Base-by-base conservation (phyloP, 1,284 basidiomycete species). In the Ustilago nuda region DNA sequence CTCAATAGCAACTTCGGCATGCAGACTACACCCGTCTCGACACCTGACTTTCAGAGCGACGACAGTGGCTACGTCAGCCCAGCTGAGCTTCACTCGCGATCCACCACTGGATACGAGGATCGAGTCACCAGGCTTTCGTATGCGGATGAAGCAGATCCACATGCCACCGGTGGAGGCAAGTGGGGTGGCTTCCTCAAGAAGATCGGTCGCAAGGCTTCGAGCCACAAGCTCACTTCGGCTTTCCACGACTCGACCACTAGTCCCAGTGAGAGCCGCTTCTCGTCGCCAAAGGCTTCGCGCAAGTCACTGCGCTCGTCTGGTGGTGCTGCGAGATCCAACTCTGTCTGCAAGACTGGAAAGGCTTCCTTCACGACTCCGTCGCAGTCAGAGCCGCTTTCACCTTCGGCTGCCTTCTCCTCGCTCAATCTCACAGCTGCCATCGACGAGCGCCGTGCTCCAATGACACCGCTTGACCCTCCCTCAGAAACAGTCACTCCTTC, bases 161-260 rank as follows among this genome's bases (percentile, higher is more conserved):
- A 55, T 11, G 43, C 51, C 17, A 17, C 57, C 17, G 32, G 46
- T 13, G 56, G 65, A n/a, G 57, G 67, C 57, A 78, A 76, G 53
- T 78, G 76, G 76, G 72, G 72, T 32, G 67, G 66, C 0, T 71
- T 78, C 56, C 66, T 74, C 43, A 78, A 78, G 41, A 78, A 78
- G 62, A 78, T 78, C 17, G 72, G 76, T n/a, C 66, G 75, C 36
- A 77, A 77, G 51, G 68, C 66, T 11, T 77, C 75, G 32, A 74
- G 67, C 50, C 57, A 62, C 32, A 70, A 55, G 61, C 67, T 77
- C 2, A 45, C 50, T n/a, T 41, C 59, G 2, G 54, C 46, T 1
- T 59, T 60, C 23, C 41, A 60, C 41, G 75, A 77, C 2, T 35
- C 54, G 8, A 57, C 57, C 15, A 62, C 50, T 19, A 69, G 63